Evolutionary conservation across 2,329 filamentous ascomycete species (phyloP).

Genomic region (Ilyonectria mors-panacis): DNA sequence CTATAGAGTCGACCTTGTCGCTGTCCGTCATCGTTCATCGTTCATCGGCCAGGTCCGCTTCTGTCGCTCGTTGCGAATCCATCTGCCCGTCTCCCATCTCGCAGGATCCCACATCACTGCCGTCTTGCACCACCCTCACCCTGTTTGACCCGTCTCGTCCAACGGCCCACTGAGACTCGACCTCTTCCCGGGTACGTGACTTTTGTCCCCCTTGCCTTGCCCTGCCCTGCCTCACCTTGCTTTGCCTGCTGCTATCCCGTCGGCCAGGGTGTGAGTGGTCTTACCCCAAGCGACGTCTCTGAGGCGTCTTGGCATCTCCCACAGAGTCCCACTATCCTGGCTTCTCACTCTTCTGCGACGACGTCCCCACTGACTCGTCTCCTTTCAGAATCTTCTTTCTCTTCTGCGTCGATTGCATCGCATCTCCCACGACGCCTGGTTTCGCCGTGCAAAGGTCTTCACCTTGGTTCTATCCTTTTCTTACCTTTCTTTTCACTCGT

Average conservation of each 20-base stretch:
- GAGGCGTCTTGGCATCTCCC: constrained; percentile 31
- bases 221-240: constrained; percentile 18
- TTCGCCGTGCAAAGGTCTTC: constrained; percentile 43
- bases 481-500: constrained; percentile 37
- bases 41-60: constrained; percentile 32
- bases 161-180: constrained; percentile 19
- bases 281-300: constrained; percentile 34
- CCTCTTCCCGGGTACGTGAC: constrained; percentile 26
- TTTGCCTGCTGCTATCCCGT: constrained; percentile 16
- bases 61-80: constrained; percentile 42
- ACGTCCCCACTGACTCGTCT: constrained; percentile 33
- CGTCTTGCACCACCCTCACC: constrained; percentile 18
- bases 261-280: constrained; percentile 17
- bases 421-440: constrained; percentile 43
- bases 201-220: constrained; percentile 25
- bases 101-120: constrained; percentile 2
- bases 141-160: constrained; percentile 11
- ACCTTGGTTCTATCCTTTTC: constrained; percentile 38
- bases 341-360: constrained; percentile 40
- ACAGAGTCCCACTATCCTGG: constrained; percentile 17
- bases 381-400: constrained; percentile 33
- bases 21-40: constrained; percentile 28
- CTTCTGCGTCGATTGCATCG: constrained; percentile 38
- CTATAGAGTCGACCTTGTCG: constrained; percentile 20
- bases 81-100: constrained; percentile 19